Evolutionary conservation across 768 basidiomycete species (phyloP), one percentile per base, ranked within the genome.

Genomic region (Boletus barrowsii): DNA sequence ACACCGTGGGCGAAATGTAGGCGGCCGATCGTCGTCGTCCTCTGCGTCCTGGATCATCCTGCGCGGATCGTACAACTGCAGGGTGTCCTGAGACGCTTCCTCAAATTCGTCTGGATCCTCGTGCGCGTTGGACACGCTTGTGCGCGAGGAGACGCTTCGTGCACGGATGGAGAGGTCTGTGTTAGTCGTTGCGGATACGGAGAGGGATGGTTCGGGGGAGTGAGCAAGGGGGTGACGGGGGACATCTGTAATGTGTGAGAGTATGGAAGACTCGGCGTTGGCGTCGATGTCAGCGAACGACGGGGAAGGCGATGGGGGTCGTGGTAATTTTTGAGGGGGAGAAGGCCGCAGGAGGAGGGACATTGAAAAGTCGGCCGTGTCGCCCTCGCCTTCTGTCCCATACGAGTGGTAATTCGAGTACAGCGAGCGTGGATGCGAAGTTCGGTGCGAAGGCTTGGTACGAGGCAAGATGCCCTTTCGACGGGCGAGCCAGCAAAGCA

Each of bases 401-500:
- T 65, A 58, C 17, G 63, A 63, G 14, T 64, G 59, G 36, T 57
- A 55, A 43, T 53, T 57, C 5, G 50, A 59, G 20, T 66, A 62
- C 13, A 67, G 26, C 2, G 65, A 67, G 11, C 55, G 62, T 2
- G 30, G 22, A 14, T 41, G 62, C 5, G 53, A 48, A 4, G 48
- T 18, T 0, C 54, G 45, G 3, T 42, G 41, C 0, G 60, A 48
- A 0, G 58, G 53, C 14, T 13, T 61, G 17, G 52, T 47, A 5
- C 52, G 65, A 1, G 62, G 60, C 15, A 69, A 40, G 15, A 75
- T 63, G 1, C 80, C 78, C 39, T 66, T 68, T 52, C 73, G 72
- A 51, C 74, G 72, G 0, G 81, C 87, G 20, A 90, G 76, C 85
- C 85, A 87, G 63, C 86, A 87, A 11, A 90, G 74, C 3, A 89